Evolutionary conservation across 1,139 yeast species (phyloP), one percentile per base, ranked within the genome.

Genomic region (Magnusiomyces suaveolens): DNA sequence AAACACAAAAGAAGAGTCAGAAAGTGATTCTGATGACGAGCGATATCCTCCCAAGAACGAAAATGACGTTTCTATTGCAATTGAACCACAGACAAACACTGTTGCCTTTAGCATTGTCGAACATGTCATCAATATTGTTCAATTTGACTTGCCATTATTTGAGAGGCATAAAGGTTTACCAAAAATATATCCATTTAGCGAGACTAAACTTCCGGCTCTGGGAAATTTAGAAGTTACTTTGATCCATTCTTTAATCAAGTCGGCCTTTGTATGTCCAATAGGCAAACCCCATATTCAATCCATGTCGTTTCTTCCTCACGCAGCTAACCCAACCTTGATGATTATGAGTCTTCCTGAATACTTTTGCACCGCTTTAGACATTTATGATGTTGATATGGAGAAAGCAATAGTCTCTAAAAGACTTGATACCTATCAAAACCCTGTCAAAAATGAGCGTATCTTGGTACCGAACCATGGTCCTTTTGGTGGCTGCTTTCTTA

Each of bases 401-500:
- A 1, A 18, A 2, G 18, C 21, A 2, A 12, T 36, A 4, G 24
- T 18, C 25, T 8, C 50, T 12, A 47, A 36, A 21, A 8, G 25
- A 18, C 12, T 32, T 6, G 41, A 47, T 14, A 18, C 50, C 16
- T 36, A 12, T 47, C 6, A 4, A 3, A 21, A 6, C 29, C 18
- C 43, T 2, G 29, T 33, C 21, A n/a, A 16, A n/a, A 20, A 33
- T 43, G 23, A 47, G 8, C 26, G 33, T 20, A 14, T 33, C 16
- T 21, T 47, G 32, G n/a, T 47, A 2, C 50, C 50, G 10, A 47
- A 47, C 16, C 2, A 21, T 23, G 50, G 50, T 12, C 43, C 39
- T 2, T 21, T 47, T 18, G 50, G 50, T 20, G 50, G 50, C 43
- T 18, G 18, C 20, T 47, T 47, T 36, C 29, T 33, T 23, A 16